phyloP scores from a whole-genome alignment of 1,284 basidiomycete genomes.

The Quambalaria eucalypti region DNA sequence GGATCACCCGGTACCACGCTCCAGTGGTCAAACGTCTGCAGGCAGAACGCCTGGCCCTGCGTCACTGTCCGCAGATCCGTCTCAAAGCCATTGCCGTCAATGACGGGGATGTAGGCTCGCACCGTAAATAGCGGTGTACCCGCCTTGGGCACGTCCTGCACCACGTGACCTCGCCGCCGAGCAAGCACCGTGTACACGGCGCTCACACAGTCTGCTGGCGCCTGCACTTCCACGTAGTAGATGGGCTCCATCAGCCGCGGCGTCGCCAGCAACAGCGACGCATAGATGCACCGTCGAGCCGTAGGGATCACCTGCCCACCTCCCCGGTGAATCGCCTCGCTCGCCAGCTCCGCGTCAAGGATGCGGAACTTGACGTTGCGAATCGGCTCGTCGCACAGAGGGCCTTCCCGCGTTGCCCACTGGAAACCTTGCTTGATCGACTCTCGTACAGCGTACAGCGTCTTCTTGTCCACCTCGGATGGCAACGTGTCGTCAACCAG shows the following conservation, averaged over 20 bases:
- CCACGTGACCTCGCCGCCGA: slow-evolving; percentile 90
- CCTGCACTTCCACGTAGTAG: slow-evolving; percentile 95
- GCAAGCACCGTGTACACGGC: slow-evolving; percentile 96
- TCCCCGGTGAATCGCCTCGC: slow-evolving; percentile 92
- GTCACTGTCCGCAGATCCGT: slow-evolving; percentile 94
- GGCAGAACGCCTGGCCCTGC: slow-evolving; percentile 91
- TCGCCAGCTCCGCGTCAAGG: slow-evolving; percentile 78
- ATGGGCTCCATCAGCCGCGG: slow-evolving; percentile 71
- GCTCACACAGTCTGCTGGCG: slow-evolving; percentile 94
- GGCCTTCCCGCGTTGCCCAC: slow-evolving; percentile 95
- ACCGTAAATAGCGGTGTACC: slow-evolving; percentile 95
- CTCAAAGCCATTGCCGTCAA: slow-evolving; percentile 98
- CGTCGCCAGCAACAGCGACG: slow-evolving; percentile 80
- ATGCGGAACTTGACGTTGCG: slow-evolving; percentile 96
- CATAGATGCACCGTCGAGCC: slow-evolving; percentile 92
- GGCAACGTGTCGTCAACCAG: slow-evolving; percentile 92
- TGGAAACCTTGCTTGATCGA: slow-evolving; percentile 98
- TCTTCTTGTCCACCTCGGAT: slow-evolving; percentile 88
- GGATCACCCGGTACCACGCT: slow-evolving; percentile 95
- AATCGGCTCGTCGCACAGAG: slow-evolving; percentile 95
- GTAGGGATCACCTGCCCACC: slow-evolving; percentile 98
- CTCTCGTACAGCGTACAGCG: slow-evolving; percentile 79
- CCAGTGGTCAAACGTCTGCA: slow-evolving; percentile 97
- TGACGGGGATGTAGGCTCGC: slow-evolving; percentile 91
- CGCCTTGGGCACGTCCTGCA: slow-evolving; percentile 91